These are phyloP conservation scores for Solanum hybrid DNA, from an alignment of 305 asterid species.

Conservation along the genomic window DNA sequence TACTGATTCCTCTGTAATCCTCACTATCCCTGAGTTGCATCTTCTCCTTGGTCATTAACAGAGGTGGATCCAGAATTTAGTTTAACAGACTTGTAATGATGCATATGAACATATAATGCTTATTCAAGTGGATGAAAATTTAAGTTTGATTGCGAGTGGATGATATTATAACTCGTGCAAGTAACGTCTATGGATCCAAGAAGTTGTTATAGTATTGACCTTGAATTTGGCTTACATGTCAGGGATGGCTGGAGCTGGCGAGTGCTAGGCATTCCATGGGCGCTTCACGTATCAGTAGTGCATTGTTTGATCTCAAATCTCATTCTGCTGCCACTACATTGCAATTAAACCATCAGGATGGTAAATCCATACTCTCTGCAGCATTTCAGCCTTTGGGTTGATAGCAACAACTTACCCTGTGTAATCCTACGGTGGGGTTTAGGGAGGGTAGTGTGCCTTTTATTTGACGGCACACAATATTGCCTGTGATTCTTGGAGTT, in stretches of 20 bases:
- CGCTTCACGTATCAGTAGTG: conserved; percentile 56
- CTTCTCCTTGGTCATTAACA: neutral
- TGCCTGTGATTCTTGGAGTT: neutral
- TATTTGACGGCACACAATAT: neutral
- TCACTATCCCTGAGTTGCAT: neutral
- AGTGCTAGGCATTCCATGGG: conserved; percentile 88
- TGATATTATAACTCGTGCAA: neutral
- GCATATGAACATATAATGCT: neutral
- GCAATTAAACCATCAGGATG: conserved; percentile 27
- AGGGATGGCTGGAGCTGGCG: conserved; percentile 86
- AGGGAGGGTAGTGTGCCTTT: neutral
- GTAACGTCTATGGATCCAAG: neutral
- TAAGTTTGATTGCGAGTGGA: neutral
- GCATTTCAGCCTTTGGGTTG: neutral
- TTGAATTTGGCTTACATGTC: conserved; percentile 6
- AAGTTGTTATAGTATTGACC: neutral
- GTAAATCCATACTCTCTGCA: conserved; percentile 16
- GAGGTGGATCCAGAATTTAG: neutral
- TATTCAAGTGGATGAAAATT: neutral
- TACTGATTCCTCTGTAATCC: neutral
- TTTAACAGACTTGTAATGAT: neutral
- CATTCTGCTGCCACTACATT: conserved; percentile 67
- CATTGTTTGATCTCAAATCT: conserved; percentile 55
- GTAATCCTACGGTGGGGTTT: neutral
- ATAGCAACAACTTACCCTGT: neutral